A percentile compares a stretch with the other conserved stretches of the same genome.
phyloP scores from a whole-genome alignment of 768 basidiomycete genomes.

The Boletus sp. region DNA sequence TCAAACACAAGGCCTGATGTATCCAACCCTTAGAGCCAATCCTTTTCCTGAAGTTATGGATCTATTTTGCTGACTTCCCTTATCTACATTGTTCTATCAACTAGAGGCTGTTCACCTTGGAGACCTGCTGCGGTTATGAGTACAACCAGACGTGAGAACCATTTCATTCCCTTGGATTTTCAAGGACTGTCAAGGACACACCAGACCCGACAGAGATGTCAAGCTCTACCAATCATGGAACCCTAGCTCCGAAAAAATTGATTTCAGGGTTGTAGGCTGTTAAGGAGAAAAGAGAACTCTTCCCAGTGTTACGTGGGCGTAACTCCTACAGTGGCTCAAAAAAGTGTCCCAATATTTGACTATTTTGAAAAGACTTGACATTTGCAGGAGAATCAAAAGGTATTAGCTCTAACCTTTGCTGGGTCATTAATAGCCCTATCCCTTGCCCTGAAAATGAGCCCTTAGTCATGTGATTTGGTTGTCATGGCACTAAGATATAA shows the following conservation, averaged over 20 bases:
- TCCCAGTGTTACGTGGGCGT: no score
- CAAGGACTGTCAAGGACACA: slow-evolving; percentile 35
- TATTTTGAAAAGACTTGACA: no score
- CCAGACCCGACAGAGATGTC: slow-evolving; percentile 68
- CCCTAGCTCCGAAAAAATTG: slow-evolving; percentile 72
- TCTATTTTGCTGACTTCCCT: slow-evolving; percentile 80
- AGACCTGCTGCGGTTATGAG: slow-evolving; percentile 80
- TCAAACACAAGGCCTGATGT: slow-evolving; percentile 71
- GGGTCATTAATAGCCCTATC: no score
- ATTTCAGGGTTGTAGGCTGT: slow-evolving; percentile 50
- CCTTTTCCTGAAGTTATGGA: slow-evolving; percentile 79
- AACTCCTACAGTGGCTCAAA: no score
- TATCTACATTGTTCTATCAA: slow-evolving; percentile 78
- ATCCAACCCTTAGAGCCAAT: slow-evolving; percentile 79
- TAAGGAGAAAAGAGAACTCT: background rate
- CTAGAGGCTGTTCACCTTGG: slow-evolving; percentile 81
- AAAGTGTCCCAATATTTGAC: no score
- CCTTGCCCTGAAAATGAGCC: no score
- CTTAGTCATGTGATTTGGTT: no score
- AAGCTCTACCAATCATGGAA: slow-evolving; percentile 70
- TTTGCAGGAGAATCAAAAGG: no score
- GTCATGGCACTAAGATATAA: no score
- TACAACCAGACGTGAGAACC: slow-evolving; percentile 69
- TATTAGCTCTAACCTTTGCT: no score
- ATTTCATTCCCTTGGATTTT: slow-evolving; percentile 57